Conservation (phyloP, 164 flowering plant species). For the Litsea cubeba region DNA sequence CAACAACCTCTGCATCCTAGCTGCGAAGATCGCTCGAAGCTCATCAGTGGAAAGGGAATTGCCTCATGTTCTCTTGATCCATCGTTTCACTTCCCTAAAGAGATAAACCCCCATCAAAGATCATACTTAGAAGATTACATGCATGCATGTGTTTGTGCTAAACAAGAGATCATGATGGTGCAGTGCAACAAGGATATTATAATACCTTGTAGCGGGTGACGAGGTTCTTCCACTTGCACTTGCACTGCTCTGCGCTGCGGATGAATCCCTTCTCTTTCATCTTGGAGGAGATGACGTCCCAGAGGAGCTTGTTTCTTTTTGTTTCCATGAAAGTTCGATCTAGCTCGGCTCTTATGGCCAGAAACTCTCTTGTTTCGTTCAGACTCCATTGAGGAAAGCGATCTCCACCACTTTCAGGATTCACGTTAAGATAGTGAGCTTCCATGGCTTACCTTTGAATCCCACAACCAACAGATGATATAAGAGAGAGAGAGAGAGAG, state of each 20-base stretch:
- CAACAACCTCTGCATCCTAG: conserved; percentile 76
- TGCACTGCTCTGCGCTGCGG: conserved; percentile 94
- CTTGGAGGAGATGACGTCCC: conserved; percentile 69
- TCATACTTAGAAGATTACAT: not conserved
- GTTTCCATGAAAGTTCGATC: conserved; percentile 91
- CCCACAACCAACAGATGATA: not conserved
- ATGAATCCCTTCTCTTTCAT: conserved; percentile 76
- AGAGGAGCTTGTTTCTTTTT: conserved; percentile 70
- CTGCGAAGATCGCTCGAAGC: conserved; percentile 62
- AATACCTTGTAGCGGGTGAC: conserved; percentile 77
- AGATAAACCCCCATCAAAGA: not conserved
- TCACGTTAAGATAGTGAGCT: conserved; percentile 31
- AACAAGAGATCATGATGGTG: not conserved
- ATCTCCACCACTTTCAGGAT: conserved; percentile 26
- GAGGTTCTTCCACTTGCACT: conserved; percentile 96
- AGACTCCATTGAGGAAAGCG: conserved; percentile 89
- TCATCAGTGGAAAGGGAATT: conserved; percentile 82
- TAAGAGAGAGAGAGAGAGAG: not conserved
- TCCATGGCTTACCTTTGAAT: conserved; percentile 34
- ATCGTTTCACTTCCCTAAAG: conserved; percentile 77
- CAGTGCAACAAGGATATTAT: not conserved
- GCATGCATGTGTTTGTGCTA: not conserved
- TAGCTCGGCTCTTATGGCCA: conserved; percentile 62
- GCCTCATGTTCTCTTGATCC: conserved; percentile 61
- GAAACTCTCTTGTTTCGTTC: conserved; percentile 74